Evolutionary conservation across 345 rosid genomes (phyloP).

Genomic region (Salix viminalis): DNA sequence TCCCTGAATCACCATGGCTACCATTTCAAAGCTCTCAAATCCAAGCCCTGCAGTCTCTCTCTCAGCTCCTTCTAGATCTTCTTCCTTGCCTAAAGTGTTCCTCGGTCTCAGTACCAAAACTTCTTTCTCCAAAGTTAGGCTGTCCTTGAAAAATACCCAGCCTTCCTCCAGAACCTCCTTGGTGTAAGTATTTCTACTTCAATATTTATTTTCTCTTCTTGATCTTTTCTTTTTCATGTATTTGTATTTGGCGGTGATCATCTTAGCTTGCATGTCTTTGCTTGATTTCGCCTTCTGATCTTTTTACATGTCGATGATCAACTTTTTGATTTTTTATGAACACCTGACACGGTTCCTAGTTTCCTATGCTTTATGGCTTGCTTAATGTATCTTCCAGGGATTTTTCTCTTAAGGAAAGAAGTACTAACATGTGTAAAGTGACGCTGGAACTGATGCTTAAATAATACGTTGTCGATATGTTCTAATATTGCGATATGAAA

Average conservation of each 20-base stretch:
- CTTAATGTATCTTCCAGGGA: neutral
- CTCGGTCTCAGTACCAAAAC: slow-evolving; percentile 27
- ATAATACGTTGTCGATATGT: neutral
- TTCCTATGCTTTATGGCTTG: neutral
- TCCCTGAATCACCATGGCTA: slow-evolving; percentile 46
- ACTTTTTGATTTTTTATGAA: neutral
- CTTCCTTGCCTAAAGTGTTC: slow-evolving; percentile 30
- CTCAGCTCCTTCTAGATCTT: slow-evolving; percentile 37
- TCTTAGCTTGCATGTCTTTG: neutral
- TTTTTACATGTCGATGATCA: neutral
- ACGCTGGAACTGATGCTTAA: neutral
- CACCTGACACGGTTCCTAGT: neutral
- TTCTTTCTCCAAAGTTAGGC: slow-evolving; percentile 36
- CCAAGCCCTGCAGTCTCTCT: slow-evolving; percentile 35
- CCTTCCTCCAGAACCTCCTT: slow-evolving; percentile 33
- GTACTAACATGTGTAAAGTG: neutral
- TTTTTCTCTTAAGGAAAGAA: neutral
- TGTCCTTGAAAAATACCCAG: slow-evolving; percentile 35
- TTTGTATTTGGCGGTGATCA: neutral
- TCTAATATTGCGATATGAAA: neutral
- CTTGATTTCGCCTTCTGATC: neutral
- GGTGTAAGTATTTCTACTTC: slow-evolving; percentile 39
- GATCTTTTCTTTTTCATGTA: neutral
- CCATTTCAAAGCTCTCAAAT: slow-evolving; percentile 68
- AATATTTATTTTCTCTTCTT: neutral